A percentile compares a stretch with the other conserved stretches of the same genome.
These are phyloP conservation scores for Yarrowia hollandica DNA, from an alignment of 805 yeast genomes.

Conservation along the genomic window DNA sequence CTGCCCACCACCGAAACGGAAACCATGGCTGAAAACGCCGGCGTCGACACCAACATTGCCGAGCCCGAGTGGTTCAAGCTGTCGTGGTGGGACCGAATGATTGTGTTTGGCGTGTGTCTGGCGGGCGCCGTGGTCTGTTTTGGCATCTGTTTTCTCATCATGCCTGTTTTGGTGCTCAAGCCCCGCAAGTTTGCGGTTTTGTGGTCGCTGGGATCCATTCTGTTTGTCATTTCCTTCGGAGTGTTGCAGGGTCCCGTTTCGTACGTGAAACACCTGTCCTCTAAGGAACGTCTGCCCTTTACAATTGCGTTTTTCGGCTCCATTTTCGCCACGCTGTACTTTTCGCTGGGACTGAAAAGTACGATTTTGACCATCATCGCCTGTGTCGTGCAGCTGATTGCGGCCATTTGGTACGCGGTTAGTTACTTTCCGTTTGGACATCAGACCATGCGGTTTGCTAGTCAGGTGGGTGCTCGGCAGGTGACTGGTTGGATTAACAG, in stretches of 20 bases:
- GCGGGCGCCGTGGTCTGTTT: slow-evolving; percentile 80
- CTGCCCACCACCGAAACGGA: slow-evolving; percentile 32
- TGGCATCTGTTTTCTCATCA: slow-evolving; percentile 72
- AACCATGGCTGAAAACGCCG: slow-evolving; percentile 37
- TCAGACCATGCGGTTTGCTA: slow-evolving; percentile 61
- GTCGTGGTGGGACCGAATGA: slow-evolving; percentile 75
- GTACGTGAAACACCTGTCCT: slow-evolving; percentile 69
- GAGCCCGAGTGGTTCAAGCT: slow-evolving; percentile 46
- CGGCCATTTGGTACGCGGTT: slow-evolving; percentile 85
- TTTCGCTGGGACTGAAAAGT: slow-evolving; percentile 67
- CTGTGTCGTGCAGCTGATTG: slow-evolving; percentile 73
- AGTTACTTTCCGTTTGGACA: slow-evolving; percentile 97
- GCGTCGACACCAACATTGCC: neutral
- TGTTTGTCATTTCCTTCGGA: slow-evolving; percentile 88
- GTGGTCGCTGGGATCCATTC: slow-evolving; percentile 89
- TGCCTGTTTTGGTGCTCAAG: slow-evolving; percentile 84
- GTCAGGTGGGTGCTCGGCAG: slow-evolving; percentile 57
- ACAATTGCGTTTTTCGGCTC: slow-evolving; percentile 78
- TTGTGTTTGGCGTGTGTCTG: slow-evolving; percentile 75
- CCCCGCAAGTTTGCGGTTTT: slow-evolving; percentile 84
- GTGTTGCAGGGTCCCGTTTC: slow-evolving; percentile 89
- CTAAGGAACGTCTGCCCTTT: slow-evolving; percentile 76
- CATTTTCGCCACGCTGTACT: slow-evolving; percentile 73
- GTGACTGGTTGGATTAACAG: slow-evolving; percentile 48
- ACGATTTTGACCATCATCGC: slow-evolving; percentile 75